Base-by-base conservation (phyloP, 2,329 filamentous ascomycete species). In the Neocatenulostroma microsporum region DNA sequence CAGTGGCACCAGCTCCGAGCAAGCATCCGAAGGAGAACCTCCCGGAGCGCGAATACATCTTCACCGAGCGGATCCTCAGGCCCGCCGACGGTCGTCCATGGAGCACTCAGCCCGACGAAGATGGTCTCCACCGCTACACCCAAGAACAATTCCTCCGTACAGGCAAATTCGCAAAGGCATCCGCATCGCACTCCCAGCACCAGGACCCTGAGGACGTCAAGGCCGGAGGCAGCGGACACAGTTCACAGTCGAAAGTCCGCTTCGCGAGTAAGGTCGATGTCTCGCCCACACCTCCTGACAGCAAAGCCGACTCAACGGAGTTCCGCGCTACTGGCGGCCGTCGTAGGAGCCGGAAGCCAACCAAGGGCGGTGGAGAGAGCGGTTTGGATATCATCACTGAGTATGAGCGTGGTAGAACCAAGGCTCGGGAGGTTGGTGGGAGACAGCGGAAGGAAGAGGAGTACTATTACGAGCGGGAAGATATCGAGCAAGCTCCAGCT, bases 181-280 rank as follows among this genome's bases (percentile, higher is more conserved):
- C 37, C 34, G 24, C 18, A 13, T 13, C 10, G n/a, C 8, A 20
- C 21, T 25, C 32, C 5, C 5, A 15, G 15, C 8, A 21, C 19
- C 20, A 19, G 14, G 21, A 36, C 24, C 19, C n/a, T 21, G 23
- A 33, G 10, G 21, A 32, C 8, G 17, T 37, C 20, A 14, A 9
- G n/a, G n/a, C n/a, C 21, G 31, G 15, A 12, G 36, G 21, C 17
- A 44, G 36, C 31, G 44, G 45, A 13, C 34, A 37, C 19, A 34
- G 33, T 12, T 50, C 50, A 12, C 46, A 42, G 30, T n/a, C n/a
- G n/a, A 47, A 45, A 20, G 55, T 57, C 5, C 52, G 46, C 21
- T 57, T 57, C 34, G 46, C 54, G 39, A 52, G 47, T 46, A 55
- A 56, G 41, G 46, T 55, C 30, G 51, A 55, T 18, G 41, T 56